Evolutionary conservation across 352 stramenopile species (phyloP), one percentile per base, ranked within the genome.

Genomic region (Phytophthora lateralis): DNA sequence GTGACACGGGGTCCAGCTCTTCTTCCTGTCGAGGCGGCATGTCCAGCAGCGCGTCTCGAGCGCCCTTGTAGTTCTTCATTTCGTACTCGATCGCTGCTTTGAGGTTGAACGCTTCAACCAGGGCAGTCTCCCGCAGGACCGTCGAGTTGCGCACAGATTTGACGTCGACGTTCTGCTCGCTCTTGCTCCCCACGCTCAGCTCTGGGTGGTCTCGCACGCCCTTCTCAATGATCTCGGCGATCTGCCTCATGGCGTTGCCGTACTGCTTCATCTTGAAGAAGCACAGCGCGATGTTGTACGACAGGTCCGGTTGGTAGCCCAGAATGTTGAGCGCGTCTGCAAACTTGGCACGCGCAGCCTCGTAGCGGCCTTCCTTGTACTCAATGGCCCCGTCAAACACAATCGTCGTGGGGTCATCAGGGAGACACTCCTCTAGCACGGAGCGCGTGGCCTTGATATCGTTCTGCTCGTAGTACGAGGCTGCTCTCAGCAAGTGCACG

Each of bases 391-490:
- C 83, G 21, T 93, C 83, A 51, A 94, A 94, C 4, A 94, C 83
- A 41, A 91, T 90, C 18, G 91, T 97, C 21, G 97, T 96, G 11
- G 94, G 93, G 55, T 98, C 92, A 60, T 98, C 90, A 4, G 78
- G 66, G 20, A 96, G 77, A 76, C 95, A 98, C 68, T 97, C 80
- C 60, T 98, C 93, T 5, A 98, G 69, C 29, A 97, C 85, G 10
- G 88, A 93, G 0, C 91, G 91, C 57, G 91, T 98, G 15, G 80
- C 90, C 29, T 84, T 84, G 39, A 98, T 78, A 50, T 98, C 93
- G 73, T 98, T 97, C 68, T 98, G 88, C 67, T 98, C 95, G 76
- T 98, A 98, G 79, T 98, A 98, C 15, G 97, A 93, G 9, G 93
- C 83, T 1, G 91, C 90, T 61, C 96, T 86, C 32, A 98, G 78